Percentiles rank a stretch among this genome's conserved stretches.
Evolutionary conservation across 1,284 basidiomycete species (phyloP).

Genomic region (Cystobasidium sp.): DNA sequence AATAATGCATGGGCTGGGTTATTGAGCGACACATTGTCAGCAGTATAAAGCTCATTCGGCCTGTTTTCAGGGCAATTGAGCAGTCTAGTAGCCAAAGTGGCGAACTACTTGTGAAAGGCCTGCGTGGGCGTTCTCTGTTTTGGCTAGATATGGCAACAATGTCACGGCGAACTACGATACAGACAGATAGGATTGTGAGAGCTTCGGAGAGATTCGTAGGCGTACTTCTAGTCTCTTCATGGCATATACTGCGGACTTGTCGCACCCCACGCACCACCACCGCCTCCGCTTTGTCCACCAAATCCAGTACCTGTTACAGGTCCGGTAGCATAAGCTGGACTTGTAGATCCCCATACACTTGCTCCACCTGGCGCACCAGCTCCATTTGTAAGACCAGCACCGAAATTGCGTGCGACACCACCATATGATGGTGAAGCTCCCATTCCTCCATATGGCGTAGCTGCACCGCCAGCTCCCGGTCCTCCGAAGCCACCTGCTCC

Average conservation of each 20-base stretch:
- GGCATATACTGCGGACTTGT: constrained; percentile 31
- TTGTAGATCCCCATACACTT: constrained; percentile 17
- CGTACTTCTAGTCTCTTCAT: background rate
- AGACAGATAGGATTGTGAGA: too few relatives aligned
- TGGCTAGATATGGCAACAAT: too few relatives aligned
- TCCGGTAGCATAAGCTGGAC: background rate
- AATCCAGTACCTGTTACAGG: background rate
- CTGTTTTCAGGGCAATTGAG: too few relatives aligned
- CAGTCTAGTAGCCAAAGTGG: too few relatives aligned
- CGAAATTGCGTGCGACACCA: constrained; percentile 25
- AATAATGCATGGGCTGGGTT: too few relatives aligned
- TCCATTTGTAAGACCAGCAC: constrained; percentile 21
- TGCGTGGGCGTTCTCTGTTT: too few relatives aligned
- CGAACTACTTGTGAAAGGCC: too few relatives aligned
- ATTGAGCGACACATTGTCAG: too few relatives aligned
- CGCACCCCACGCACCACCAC: constrained; percentile 4
- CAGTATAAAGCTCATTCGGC: too few relatives aligned
- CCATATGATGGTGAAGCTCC: constrained; percentile 24
- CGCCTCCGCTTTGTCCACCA: background rate
- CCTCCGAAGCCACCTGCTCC: constrained; percentile 1
- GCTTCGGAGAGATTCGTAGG: background rate
- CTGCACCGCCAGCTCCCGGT: constrained; percentile 9
- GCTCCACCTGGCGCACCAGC: background rate
- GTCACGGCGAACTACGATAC: too few relatives aligned
- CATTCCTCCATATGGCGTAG: constrained; percentile 21